These are phyloP conservation scores for Chytriomyces sp. DNA, from an alignment of 192 early-diverging fungal species.

Conservation along the genomic window DNA sequence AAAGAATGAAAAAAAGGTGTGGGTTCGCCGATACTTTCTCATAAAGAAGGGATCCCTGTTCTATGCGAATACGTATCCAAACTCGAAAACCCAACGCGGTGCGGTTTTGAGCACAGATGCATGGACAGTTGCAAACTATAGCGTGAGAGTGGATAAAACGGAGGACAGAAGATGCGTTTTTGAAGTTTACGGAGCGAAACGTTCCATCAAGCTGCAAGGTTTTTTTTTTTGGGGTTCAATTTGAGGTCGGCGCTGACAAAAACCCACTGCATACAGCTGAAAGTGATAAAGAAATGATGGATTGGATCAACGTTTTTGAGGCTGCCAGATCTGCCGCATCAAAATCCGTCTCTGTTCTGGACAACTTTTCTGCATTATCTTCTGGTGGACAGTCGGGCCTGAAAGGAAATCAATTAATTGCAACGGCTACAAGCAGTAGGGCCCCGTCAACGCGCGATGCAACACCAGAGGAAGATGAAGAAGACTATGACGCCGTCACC, in stretches of 20 bases:
- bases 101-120: constrained; percentile 59
- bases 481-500: constrained; percentile 24
- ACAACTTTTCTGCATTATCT: neutral
- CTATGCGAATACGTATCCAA: constrained; percentile 37
- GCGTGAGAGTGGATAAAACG: constrained; percentile 54
- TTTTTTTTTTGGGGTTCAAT: constrained; percentile 38
- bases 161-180: constrained; percentile 76
- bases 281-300: constrained; percentile 69
- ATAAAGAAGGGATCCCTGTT: constrained; percentile 64
- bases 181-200: constrained; percentile 63
- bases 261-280: constrained; percentile 62
- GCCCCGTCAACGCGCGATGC: constrained; percentile 7
- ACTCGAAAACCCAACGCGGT: constrained; percentile 52
- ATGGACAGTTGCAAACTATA: constrained; percentile 62
- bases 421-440: neutral
- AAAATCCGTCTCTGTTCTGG: neutral
- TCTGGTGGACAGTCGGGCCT: neutral
- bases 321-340: constrained; percentile 53
- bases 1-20: constrained; percentile 57
- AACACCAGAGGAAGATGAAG: constrained; percentile 37
- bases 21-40: constrained; percentile 67
- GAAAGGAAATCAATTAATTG: neutral
- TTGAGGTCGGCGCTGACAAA: neutral
- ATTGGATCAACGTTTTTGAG: constrained; percentile 71
- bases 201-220: constrained; percentile 51